Evolutionary conservation across 202 grass and related monocot genomes (phyloP), one percentile per base, ranked within the genome.

Genomic region (Alloteropsis angusta): DNA sequence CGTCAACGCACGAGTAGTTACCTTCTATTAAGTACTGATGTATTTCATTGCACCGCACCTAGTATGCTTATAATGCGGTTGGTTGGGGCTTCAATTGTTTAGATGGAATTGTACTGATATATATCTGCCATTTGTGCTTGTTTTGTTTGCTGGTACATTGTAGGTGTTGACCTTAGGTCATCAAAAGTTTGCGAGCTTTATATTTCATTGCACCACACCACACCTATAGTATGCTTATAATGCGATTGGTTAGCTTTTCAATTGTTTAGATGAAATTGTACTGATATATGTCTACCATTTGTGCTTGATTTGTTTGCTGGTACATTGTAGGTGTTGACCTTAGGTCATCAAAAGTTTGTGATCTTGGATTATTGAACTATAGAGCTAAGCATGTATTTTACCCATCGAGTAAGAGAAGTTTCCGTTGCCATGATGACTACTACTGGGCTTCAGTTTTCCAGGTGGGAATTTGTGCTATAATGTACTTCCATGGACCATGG

Each of bases 361-460:
- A 92, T 66, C 91, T 97, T 49, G 89, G 94, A 36, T 68, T 94
- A 62, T 74, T 97, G 73, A 97, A 97, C 68, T 94, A 94, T 71
- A 97, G 85, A 88, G 75, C 94, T 84, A 94, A 97, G 70, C 91
- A 92, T 82, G 83, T 97, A 9, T 85, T 94, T 75, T 90, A 92
- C 76, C 79, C 86, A 16, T 97, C 77, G 1, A 89, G 83, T 45
- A 94, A 87, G 54, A 90, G 82, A 68, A 94, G 62, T 83, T 93
- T 92, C 44, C 89, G 80, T 26, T 97, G 94, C 58, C 89, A 80
- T 50, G 89, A 97, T 83, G 91, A 94, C 67, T 97, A 97, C 82
- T 97, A 97, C 59, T 97, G 94, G 94, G 87, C 94, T 82, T 94
- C 91, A 67, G 80, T 97, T 84, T 94, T 97, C 65, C 85, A 94